A percentile compares a stretch with the other conserved stretches of the same genome.
Conservation (phyloP, 163 green algal genomes). For the Smithsoniella earleae region DNA sequence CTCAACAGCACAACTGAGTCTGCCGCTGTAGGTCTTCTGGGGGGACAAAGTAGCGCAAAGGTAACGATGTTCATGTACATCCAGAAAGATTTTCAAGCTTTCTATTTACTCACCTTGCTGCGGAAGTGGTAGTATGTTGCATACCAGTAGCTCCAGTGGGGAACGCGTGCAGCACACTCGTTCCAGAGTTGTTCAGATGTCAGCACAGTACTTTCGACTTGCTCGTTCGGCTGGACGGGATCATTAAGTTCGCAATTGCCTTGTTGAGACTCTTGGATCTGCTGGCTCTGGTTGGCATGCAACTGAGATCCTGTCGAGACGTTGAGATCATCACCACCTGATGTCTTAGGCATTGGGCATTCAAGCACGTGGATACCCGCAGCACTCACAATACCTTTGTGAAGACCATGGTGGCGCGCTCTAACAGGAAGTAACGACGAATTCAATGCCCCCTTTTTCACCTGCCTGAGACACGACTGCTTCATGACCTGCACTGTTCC, state of each 20-base stretch:
- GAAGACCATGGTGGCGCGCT: neutral
- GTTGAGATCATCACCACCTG: neutral
- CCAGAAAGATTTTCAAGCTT: too few species aligned
- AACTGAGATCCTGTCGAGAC: neutral
- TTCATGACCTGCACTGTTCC: neutral
- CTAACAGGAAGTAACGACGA: neutral
- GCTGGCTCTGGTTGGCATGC: neutral
- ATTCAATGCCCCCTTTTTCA: neutral
- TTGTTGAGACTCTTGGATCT: too few species aligned
- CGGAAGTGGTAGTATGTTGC: constrained; percentile 28
- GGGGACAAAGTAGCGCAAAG: too few species aligned
- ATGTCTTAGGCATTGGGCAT: neutral
- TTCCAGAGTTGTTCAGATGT: constrained; percentile 17
- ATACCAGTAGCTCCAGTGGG: constrained; percentile 17
- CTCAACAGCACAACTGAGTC: too few species aligned
- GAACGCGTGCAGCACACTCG: neutral
- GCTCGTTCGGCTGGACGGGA: too few species aligned
- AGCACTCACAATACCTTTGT: neutral
- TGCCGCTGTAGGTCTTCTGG: too few species aligned
- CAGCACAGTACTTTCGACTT: too few species aligned
- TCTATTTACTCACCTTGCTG: constrained; percentile 21
- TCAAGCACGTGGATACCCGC: neutral
- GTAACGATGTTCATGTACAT: too few species aligned
- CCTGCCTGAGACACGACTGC: neutral
- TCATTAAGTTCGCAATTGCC: too few species aligned